Conservation (phyloP, 2,329 filamentous ascomycete species). For the Cryphonectria nitschkei region DNA sequence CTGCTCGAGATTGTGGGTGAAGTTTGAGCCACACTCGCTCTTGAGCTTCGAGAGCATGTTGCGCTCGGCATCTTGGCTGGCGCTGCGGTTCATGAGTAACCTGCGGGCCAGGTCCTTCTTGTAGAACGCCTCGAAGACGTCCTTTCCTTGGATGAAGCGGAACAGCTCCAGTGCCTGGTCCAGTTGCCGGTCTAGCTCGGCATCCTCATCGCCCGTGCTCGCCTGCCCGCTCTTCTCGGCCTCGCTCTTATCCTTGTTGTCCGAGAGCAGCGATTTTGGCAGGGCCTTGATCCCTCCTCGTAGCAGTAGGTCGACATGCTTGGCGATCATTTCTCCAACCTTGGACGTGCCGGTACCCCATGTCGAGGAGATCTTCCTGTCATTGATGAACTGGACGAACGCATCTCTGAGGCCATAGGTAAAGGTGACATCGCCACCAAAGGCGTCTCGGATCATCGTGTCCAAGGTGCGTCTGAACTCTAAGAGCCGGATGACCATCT, state of each 20-base stretch:
- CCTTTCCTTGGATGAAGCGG: conserved; percentile 95
- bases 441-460: conserved; percentile 74
- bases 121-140: conserved; percentile 98
- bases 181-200: conserved; percentile 87
- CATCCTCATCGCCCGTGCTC: conserved; percentile 82
- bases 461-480: conserved; percentile 81
- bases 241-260: conserved; percentile 59
- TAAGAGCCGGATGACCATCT: conserved; percentile 85
- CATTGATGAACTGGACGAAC: conserved; percentile 92
- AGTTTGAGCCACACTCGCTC: conserved; percentile 88
- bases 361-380: conserved; percentile 71
- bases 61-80: conserved; percentile 91
- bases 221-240: conserved; percentile 66
- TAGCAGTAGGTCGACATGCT: conserved; percentile 89
- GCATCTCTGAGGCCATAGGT: conserved; percentile 79
- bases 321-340: conserved; percentile 98
- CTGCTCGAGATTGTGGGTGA: conserved; percentile 95
- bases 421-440: conserved; percentile 76
- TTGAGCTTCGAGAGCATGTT: conserved; percentile 93
- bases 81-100: conserved; percentile 87
- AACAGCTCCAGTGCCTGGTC: conserved; percentile 94
- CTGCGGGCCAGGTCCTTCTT: conserved; percentile 94
- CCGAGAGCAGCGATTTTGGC: conserved; percentile 68
- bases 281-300: conserved; percentile 85
- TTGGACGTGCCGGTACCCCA: conserved; percentile 88